Evolutionary conservation across 1,284 basidiomycete species (phyloP).

Genomic region (Melampsora americana): DNA sequence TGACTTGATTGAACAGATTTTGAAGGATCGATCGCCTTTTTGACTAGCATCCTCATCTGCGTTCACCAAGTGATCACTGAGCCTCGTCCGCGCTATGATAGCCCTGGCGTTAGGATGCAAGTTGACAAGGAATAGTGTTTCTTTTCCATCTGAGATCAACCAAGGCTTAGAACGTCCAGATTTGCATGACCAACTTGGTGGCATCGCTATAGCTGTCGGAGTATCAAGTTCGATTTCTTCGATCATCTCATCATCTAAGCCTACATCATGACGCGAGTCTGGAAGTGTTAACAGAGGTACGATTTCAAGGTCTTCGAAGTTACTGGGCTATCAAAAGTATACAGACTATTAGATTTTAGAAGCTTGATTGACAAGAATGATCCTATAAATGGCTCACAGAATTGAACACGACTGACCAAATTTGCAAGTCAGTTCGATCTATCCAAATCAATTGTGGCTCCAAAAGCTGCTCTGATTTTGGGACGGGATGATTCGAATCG

Average conservation of each 20-base stretch:
- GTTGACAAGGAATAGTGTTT: not conserved
- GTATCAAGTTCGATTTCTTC: constrained; percentile 4
- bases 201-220: not conserved
- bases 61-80: not conserved
- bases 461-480: not conserved
- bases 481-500: not conserved
- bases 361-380: not conserved
- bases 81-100: not conserved
- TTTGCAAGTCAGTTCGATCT: not conserved
- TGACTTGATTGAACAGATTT: not conserved
- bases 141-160: constrained; percentile 11
- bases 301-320: not conserved
- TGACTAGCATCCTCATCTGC: not conserved
- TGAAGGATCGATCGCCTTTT: not conserved
- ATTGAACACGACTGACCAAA: not conserved
- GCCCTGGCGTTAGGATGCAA: not conserved
- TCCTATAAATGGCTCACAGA: not conserved
- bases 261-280: not conserved
- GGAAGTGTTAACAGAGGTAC: not conserved
- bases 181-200: not conserved
- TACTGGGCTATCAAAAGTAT: not conserved
- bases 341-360: not conserved
- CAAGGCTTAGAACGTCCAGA: not conserved
- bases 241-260: not conserved
- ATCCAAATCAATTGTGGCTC: constrained; percentile 9